Evolutionary conservation across 2,329 filamentous ascomycete genomes (phyloP), one percentile per base, ranked within the genome.

Genomic region (Aspergillus sp.): DNA sequence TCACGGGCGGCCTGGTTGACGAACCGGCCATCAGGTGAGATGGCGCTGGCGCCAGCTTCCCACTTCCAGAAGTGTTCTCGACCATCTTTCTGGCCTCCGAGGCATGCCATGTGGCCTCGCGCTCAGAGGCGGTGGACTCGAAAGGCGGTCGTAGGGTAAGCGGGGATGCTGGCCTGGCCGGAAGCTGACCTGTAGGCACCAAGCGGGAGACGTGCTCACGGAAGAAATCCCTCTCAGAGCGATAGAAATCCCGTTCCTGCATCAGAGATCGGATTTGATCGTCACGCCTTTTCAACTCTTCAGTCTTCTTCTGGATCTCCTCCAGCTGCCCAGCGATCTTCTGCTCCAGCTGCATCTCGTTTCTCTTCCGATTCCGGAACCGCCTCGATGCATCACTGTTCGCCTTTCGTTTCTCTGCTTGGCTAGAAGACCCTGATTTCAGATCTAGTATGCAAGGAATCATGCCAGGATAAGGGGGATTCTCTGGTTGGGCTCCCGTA

Each of bases 371-470:
- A 44, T 78, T 75, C 38, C 77, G 74, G 60, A 78, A 78, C 21
- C 77, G 65, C 50, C 75, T 68, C 2, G 77, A 79, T 2, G 77
- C 77, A 55, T 75, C 72, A 54, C 77, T 78, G 66, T 79, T 79
- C 3, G 77, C 77, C 62, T 74, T 75, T 8, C 77, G 72, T 61
- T 78, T 78, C 60, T 77, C 75, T 1, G 75, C 74, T 58, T 78
- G 76, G 50, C 70, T 77, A 23, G 71, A 70, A 1, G 77, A 79
- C 5, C 76, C 77, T 2, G 77, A 78, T 49, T 78, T 78, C 39
- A 74, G 58, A 54, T 79, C 77, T 50, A 78, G 54, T 7, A 74
- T 68, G 17, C 76, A 73, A 4, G 74, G 75, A 53, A 79, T 77
- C 66, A 76, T 70, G 23, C 68, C 70, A 15, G 65, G 58, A 6